Evolutionary conservation across 1,284 basidiomycete genomes (phyloP).

Genomic region (Tetrapyrgos nigripes): DNA sequence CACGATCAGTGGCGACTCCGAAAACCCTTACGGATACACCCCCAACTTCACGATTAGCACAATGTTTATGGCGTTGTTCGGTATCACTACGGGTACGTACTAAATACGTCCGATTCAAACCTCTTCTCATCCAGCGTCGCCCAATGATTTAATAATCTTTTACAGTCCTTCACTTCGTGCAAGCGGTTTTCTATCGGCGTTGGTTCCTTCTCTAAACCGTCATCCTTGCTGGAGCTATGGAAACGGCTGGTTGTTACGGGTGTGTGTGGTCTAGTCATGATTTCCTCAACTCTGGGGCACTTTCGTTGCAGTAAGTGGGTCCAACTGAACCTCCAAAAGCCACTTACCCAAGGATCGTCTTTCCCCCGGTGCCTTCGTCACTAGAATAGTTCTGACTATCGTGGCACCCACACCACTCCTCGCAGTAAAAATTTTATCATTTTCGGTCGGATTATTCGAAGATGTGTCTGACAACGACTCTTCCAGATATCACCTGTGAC

Average conservation of each 20-base stretch:
- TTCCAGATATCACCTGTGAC: conserved; percentile 7
- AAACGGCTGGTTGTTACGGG: conserved; percentile 5
- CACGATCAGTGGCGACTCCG: neutral
- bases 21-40: conserved; percentile 4
- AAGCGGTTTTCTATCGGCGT: conserved; percentile 5
- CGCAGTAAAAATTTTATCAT: conserved; percentile 4
- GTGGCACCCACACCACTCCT: too few relatives aligned
- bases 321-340: too few relatives aligned
- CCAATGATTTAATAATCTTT: too few relatives aligned
- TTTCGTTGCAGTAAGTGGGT: conserved; percentile 12
- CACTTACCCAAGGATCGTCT: too few relatives aligned
- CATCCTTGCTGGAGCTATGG: conserved; percentile 1
- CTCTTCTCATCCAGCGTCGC: too few relatives aligned
- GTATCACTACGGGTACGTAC: neutral
- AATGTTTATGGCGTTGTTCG: neutral
- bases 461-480: too few relatives aligned
- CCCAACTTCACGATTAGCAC: conserved; percentile 2
- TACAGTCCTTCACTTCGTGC: conserved; percentile 6
- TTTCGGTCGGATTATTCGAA: neutral
- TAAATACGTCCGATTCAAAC: too few relatives aligned
- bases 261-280: conserved; percentile 8
- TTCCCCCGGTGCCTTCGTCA: too few relatives aligned
- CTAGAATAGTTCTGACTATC: too few relatives aligned
- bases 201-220: conserved; percentile 10
- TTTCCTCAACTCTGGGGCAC: conserved; percentile 3